Evolutionary conservation across 208 protist species (phyloP), one percentile per base, ranked within the genome.

Genomic region (Leptomonas seymouri): DNA sequence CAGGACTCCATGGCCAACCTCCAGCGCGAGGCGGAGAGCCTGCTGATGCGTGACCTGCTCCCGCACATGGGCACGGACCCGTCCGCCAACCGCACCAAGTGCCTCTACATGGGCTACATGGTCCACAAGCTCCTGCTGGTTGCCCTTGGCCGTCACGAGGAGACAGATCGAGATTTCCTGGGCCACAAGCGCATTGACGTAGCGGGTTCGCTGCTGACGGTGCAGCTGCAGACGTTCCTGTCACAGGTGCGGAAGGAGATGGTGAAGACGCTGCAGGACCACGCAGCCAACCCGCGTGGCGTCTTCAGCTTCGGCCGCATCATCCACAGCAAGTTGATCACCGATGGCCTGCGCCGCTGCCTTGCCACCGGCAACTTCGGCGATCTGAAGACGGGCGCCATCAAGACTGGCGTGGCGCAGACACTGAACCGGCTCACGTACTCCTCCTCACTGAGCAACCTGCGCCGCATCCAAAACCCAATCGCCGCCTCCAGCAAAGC

Each of bases 131-230:
- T 99, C 55, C 92, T 99, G 49, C 74, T 95, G 23, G 97, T 98
- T 3, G 85, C 85, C 36, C 76, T 92, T 14, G 97, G 99, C 61
- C 67, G 81, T 0, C 83, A 76, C 6, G 76, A 90, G 8, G 76
- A 99, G 14, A 98, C 99, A 72, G 98, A 99, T 73, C 97, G 97
- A 25, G 99, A 99, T 75, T 99, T 99, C 86, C 99, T 99, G 67
- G 99, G 99, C 42, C 99, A 99, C 87, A 99, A 99, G 78, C 87
- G 98, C 36, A 93, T 99, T 34, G 94, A 99, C 77, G 88, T 97
- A 44, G 96, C 98, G 2, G 99, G 99, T 18, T 79, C 97, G 45
- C 85, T 99, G 48, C 79, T 99, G 50, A 96, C 94, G 8, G 87
- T 99, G 11, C 86, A 87, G 71, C 77, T 87, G 25, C 81, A 87